These are phyloP conservation scores for Pachysolen tannophilus DNA, from an alignment of 805 yeast genomes.

Conservation along the genomic window DNA sequence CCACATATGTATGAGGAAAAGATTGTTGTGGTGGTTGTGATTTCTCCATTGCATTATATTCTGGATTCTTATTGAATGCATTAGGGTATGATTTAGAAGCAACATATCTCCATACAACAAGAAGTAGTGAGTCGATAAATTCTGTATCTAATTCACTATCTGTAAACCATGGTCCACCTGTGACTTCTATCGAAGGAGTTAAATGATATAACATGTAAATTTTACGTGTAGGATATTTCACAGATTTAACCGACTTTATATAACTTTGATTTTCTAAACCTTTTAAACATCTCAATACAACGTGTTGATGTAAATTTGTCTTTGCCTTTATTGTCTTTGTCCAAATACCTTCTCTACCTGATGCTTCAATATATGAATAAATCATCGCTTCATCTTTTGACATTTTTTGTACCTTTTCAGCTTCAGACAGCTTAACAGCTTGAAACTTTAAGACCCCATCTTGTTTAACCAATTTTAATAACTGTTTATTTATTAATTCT, in stretches of 20 bases:
- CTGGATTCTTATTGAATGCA: constrained; percentile 41
- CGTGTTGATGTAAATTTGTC: constrained; percentile 85
- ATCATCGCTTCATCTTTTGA: constrained; percentile 82
- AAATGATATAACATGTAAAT: constrained; percentile 91
- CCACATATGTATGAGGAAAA: constrained; percentile 51
- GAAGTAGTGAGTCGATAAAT: constrained; percentile 75
- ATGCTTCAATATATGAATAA: constrained; percentile 83
- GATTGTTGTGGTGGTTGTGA: constrained; percentile 30
- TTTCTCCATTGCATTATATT: constrained; percentile 18
- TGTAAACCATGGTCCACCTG: constrained; percentile 99
- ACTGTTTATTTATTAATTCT: constrained; percentile 36
- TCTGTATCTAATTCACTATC: constrained; percentile 93
- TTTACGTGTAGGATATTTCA: constrained; percentile 86
- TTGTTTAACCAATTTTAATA: constrained; percentile 61
- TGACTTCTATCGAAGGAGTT: constrained; percentile 91
- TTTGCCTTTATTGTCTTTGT: constrained; percentile 83
- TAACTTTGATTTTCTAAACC: constrained; percentile 70
- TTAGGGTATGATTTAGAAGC: constrained; percentile 72
- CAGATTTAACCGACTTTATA: constrained; percentile 85
- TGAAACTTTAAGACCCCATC: constrained; percentile 67
- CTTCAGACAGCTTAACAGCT: constrained; percentile 67
- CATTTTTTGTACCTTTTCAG: constrained; percentile 72
- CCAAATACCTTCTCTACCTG: constrained; percentile 96
- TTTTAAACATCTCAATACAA: constrained; percentile 79
- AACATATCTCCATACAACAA: constrained; percentile 83